phyloP scores from a whole-genome alignment of 2,329 filamentous ascomycete species.

The Magnaporthiopsis incrustans region DNA sequence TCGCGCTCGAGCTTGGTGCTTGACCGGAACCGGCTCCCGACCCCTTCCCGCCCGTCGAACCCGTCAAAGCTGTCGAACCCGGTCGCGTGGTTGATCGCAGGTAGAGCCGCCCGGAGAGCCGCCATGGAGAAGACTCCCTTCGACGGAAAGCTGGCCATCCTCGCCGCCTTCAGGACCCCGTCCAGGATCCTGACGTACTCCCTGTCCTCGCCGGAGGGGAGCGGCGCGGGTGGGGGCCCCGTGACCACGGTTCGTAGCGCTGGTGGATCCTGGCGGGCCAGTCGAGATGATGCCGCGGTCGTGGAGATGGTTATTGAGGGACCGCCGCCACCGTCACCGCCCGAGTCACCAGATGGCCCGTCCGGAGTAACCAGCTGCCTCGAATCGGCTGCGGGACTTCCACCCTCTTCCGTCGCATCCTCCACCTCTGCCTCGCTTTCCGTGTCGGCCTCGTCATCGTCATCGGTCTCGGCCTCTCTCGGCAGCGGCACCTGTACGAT shows the following conservation, averaged over 20 bases:
- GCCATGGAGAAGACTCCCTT: slow-evolving; percentile 3
- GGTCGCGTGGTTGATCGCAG: background rate
- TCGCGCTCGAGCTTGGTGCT: slow-evolving; percentile 6
- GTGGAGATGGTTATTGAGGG: background rate
- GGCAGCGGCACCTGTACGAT: background rate
- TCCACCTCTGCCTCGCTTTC: background rate
- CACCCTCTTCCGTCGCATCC: too few relatives aligned
- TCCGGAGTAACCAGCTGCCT: background rate
- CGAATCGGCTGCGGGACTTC: background rate
- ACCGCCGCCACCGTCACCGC: too few relatives aligned
- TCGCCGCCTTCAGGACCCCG: slow-evolving; percentile 9
- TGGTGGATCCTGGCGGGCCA: background rate
- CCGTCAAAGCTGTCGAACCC: background rate
- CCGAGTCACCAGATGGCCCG: too few relatives aligned
- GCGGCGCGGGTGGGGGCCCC: background rate
- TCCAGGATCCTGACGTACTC: slow-evolving; percentile 9
- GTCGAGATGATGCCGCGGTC: background rate
- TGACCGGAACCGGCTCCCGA: slow-evolving; percentile 1
- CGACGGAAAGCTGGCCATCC: slow-evolving; percentile 2
- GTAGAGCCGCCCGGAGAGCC: background rate
- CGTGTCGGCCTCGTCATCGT: background rate
- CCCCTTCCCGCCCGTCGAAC: background rate
- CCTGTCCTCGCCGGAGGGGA: background rate
- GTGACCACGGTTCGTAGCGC: background rate
- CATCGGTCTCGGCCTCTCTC: background rate